Conservation (phyloP, 176 grass and related monocot species). For the Lolium rigidum region DNA sequence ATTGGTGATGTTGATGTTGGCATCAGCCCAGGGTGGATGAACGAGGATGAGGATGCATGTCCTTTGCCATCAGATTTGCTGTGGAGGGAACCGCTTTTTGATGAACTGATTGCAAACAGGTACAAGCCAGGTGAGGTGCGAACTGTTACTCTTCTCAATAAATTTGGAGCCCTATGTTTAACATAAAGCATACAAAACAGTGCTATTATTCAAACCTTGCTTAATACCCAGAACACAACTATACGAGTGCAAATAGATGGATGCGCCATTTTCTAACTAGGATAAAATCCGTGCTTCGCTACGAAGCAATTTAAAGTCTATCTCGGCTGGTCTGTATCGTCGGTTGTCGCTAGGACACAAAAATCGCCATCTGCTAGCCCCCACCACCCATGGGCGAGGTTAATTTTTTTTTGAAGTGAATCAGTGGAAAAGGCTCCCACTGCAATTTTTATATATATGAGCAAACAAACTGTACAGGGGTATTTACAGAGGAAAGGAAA, state of each 20-base stretch:
- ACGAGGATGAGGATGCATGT: conserved; percentile 56
- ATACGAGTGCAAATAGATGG: neutral
- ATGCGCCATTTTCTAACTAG: neutral
- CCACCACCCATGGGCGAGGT: too few relatives aligned
- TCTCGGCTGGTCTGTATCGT: too few relatives aligned
- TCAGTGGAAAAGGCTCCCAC: too few relatives aligned
- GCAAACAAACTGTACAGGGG: too few relatives aligned
- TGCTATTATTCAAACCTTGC: neutral
- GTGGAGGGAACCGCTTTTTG: conserved; percentile 80
- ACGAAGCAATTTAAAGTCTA: too few relatives aligned
- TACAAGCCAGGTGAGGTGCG: conserved; percentile 96
- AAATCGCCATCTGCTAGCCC: too few relatives aligned
- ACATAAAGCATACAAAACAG: neutral
- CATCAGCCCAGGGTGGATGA: conserved; percentile 20
- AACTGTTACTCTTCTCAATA: conserved; percentile 43
- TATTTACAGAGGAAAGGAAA: too few relatives aligned
- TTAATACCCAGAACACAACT: neutral
- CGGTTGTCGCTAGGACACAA: too few relatives aligned
- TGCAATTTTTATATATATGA: too few relatives aligned
- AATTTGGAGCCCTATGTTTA: neutral
- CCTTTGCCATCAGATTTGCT: conserved; percentile 78
- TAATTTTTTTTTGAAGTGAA: too few relatives aligned
- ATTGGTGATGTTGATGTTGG: conserved; percentile 39
- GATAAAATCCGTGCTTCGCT: too few relatives aligned
- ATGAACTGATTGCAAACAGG: conserved; percentile 87